Percentiles rank a stretch among this genome's conserved stretches.
Evolutionary conservation across 208 protist genomes (phyloP).

Genomic region (Wallacemonas sp.): DNA sequence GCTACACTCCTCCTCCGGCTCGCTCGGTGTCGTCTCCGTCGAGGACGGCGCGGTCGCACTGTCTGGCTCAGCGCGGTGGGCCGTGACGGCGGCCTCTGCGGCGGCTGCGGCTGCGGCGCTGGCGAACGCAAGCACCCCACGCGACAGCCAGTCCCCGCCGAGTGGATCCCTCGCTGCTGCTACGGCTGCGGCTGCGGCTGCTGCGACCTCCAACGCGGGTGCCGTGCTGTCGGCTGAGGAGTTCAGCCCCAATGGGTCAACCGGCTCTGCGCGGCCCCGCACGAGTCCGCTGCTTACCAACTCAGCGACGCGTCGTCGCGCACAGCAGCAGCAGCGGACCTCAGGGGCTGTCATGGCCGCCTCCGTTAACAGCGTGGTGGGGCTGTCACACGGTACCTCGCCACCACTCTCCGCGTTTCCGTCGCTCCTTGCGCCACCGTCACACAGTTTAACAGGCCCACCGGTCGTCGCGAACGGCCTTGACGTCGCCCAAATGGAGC

Average conservation of each 20-base stretch:
- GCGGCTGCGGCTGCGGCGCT: conserved; percentile 9
- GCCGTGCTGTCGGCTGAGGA: not conserved
- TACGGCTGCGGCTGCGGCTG: not conserved
- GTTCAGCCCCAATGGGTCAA: not conserved
- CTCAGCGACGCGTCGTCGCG: too few species aligned
- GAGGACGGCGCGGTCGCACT: not conserved
- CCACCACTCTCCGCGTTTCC: too few species aligned
- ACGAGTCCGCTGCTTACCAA: not conserved
- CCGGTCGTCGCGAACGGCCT: too few species aligned
- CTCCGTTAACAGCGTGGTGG: too few species aligned
- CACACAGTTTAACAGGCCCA: too few species aligned
- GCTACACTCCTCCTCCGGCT: conserved; percentile 1
- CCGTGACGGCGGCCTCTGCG: not conserved
- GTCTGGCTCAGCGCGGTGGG: not conserved
- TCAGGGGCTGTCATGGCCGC: too few species aligned
- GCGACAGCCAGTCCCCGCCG: not conserved
- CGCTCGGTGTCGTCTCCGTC: not conserved
- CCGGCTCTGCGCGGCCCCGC: not conserved
- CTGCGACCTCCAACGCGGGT: not conserved
- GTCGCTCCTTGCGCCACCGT: too few species aligned
- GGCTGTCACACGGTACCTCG: too few species aligned
- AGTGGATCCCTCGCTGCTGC: not conserved
- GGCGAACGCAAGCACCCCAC: not conserved
- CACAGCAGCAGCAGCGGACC: too few species aligned
- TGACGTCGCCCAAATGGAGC: too few species aligned